Evolutionary conservation across 345 rosid species (phyloP), one percentile per base, ranked within the genome.

Genomic region (Durio zibethinus): DNA sequence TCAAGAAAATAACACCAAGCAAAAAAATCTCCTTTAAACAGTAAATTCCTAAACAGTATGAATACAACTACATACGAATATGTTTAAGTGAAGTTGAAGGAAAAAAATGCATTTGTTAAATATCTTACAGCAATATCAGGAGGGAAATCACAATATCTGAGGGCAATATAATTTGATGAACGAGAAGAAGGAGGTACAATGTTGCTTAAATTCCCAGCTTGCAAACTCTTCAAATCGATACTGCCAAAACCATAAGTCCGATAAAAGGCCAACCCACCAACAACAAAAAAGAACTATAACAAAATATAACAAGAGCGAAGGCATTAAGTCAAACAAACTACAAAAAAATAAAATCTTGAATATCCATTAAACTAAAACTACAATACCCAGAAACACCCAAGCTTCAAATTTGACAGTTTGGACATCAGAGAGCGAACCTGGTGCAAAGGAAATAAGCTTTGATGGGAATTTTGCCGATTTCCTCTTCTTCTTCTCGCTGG

Each of bases 221-320:
- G 98, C 90, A 94, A 81, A 76, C 89, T 86, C 94, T 89, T 94
- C 98, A 95, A 82, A 90, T 95, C 86, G 76, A 95, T 89, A 89
- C 99, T 95, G 98, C 92, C 88, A 89, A 93, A 90, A 93, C 88
- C 93, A 91, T 78, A 83, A 85, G 84, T 90, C 92, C 88, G 87
- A 91, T n/a, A 90, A 92, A 72, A 60, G 82, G 77, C 83, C 84
- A 85, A 85, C 82, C 75, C 82, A 85, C 73, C 72, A 69, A 72
- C 69, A 80, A 71, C 25, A 66, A 80, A 80, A 83, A 63, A 31
- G 40, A 63, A 62, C 80, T 4, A 85, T 25, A 74, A 36, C 81
- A 65, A 77, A 56, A 42, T 12, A 18, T 60, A 74, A 73, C 42
- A 72, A 74, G 74, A 16, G 74, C 40, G 27, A 70, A 69, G 56